These are phyloP conservation scores for Blastobotrys terrestris DNA, from an alignment of 805 yeast species.

Conservation along the genomic window DNA sequence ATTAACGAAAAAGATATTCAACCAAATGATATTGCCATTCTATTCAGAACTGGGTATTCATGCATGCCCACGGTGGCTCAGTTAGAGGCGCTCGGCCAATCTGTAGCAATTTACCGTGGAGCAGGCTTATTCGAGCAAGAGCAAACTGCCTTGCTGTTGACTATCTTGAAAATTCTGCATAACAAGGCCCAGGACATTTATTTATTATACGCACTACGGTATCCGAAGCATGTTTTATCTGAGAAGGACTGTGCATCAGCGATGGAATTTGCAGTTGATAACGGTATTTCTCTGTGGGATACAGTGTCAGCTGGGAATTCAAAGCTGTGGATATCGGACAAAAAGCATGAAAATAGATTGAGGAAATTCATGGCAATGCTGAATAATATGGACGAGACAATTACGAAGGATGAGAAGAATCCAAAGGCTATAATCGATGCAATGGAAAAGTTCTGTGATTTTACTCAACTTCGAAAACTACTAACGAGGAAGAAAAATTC, in stretches of 20 bases:
- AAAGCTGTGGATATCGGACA: conserved; percentile 5
- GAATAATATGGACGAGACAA: neutral
- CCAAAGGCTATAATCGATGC: conserved; percentile 1
- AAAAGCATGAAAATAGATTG: neutral
- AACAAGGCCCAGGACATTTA: conserved; percentile 9
- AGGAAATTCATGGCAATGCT: neutral
- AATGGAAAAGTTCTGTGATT: neutral
- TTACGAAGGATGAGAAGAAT: neutral
- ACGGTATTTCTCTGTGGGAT: conserved; percentile 13
- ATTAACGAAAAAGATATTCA: conserved; percentile 37
- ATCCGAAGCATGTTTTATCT: conserved; percentile 8
- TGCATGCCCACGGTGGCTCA: conserved; percentile 4
- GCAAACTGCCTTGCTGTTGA: conserved; percentile 8
- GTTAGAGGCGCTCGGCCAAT: conserved; percentile 6
- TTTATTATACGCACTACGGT: conserved; percentile 10
- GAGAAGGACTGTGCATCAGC: neutral
- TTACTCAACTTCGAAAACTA: neutral
- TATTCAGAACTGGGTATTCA: conserved; percentile 50
- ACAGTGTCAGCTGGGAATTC: neutral
- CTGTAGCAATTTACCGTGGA: neutral
- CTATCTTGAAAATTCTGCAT: conserved; percentile 14
- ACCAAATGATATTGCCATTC: conserved; percentile 55
- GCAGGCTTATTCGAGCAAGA: neutral
- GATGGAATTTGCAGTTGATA: conserved; percentile 1
- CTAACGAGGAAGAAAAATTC: neutral